Percentiles rank a stretch among this genome's conserved stretches.
Conservation (phyloP, 148 eudicot species). For the Camellia granthamiana region DNA sequence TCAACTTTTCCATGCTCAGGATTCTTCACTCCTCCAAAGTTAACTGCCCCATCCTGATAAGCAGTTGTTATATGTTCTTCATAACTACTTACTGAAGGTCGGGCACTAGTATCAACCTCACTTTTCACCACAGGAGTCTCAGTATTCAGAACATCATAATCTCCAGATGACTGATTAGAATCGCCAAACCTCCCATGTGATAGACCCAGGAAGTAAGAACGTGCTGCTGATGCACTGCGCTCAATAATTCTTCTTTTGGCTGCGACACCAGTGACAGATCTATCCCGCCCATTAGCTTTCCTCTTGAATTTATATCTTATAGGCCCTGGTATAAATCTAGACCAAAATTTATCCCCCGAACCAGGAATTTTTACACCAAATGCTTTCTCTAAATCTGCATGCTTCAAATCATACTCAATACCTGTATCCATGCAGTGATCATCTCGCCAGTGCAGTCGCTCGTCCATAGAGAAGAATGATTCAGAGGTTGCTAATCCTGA, state of each 20-base stretch:
- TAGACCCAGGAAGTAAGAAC: conserved; percentile 44
- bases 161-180: conserved; percentile 30
- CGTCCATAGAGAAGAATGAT: conserved; percentile 52
- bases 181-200: conserved; percentile 30
- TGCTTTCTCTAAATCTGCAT: conserved; percentile 92
- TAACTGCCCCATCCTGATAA: conserved; percentile 25
- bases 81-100: conserved; percentile 16
- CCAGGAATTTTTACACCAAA: conserved; percentile 69
- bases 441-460: conserved; percentile 75
- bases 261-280: conserved; percentile 34
- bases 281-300: conserved; percentile 61
- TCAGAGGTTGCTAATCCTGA: conserved; percentile 32
- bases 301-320: conserved; percentile 61
- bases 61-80: conserved; percentile 18
- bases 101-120: conserved; percentile 20
- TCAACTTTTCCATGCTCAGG: conserved; percentile 27
- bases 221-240: conserved; percentile 80
- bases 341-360: conserved; percentile 51
- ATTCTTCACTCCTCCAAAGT: conserved; percentile 16
- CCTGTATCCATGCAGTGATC: conserved; percentile 93
- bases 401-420: conserved; percentile 85
- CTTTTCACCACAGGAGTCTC: conserved; percentile 15
- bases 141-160: conserved; percentile 8
- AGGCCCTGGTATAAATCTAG: conserved; percentile 54
- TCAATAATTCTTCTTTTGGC: conserved; percentile 75